Conservation (phyloP, 768 basidiomycete genomes). For the Mycena haematopus region DNA sequence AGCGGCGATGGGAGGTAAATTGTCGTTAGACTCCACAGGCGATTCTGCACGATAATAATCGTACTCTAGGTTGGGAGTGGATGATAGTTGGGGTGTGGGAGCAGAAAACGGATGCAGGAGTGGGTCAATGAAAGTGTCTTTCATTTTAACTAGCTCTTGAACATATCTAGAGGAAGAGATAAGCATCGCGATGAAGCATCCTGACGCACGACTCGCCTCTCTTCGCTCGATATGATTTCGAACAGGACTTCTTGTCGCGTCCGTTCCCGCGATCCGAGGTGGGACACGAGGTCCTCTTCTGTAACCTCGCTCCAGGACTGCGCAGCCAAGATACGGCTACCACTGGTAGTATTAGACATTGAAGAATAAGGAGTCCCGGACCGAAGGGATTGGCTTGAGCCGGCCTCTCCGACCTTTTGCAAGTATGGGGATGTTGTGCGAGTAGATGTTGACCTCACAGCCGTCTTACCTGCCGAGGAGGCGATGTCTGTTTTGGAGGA, state of each 20-base stretch:
- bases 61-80: slow-evolving; percentile 66
- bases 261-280: slow-evolving; percentile 91
- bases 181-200: slow-evolving; percentile 17
- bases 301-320: slow-evolving; percentile 93
- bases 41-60: slow-evolving; percentile 77
- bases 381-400: slow-evolving; percentile 72
- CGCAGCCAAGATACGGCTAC: slow-evolving; percentile 77
- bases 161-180: slow-evolving; percentile 73
- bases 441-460: slow-evolving; percentile 61
- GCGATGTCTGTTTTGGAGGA: slow-evolving; percentile 70
- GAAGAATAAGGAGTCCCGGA: slow-evolving; percentile 85
- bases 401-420: slow-evolving; percentile 52
- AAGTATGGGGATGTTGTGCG: slow-evolving; percentile 70
- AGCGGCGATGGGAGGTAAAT: slow-evolving; percentile 87
- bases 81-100: slow-evolving; percentile 56
- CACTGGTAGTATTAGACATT: slow-evolving; percentile 66
- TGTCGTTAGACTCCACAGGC: slow-evolving; percentile 72
- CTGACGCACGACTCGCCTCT: slow-evolving; percentile 63
- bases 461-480: slow-evolving; percentile 40
- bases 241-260: slow-evolving; percentile 96
- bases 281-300: slow-evolving; percentile 91
- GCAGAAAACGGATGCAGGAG: slow-evolving; percentile 84
- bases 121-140: slow-evolving; percentile 90
- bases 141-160: slow-evolving; percentile 87
- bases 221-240: slow-evolving; percentile 96